phyloP scores from a whole-genome alignment of 805 yeast species.

The Metschnikowia reukaufii region DNA sequence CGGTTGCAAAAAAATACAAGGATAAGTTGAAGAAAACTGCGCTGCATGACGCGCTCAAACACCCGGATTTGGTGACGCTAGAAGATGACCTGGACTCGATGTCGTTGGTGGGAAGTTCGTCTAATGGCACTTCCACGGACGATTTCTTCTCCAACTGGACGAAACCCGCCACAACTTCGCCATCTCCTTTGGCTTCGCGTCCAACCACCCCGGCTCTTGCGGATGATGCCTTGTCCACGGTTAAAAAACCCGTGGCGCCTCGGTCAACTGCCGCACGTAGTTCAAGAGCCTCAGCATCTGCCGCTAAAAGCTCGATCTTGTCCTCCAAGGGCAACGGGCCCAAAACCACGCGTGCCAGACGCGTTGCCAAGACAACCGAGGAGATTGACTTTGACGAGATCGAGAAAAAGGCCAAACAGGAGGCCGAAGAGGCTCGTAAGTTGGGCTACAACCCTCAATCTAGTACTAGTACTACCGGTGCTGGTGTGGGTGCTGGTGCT shows the following conservation, averaged over 20 bases:
- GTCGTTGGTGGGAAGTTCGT: slow-evolving; percentile 30
- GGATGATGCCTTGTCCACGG: slow-evolving; percentile 29
- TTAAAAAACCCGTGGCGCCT: slow-evolving; percentile 17
- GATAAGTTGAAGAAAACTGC: slow-evolving; percentile 74
- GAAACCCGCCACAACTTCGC: slow-evolving; percentile 61
- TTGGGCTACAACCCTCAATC: slow-evolving; percentile 54
- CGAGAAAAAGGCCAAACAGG: slow-evolving; percentile 78
- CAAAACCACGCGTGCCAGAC: slow-evolving; percentile 57
- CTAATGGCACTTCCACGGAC: slow-evolving; percentile 54
- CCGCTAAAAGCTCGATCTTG: slow-evolving; percentile 33
- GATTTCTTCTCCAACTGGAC: slow-evolving; percentile 94
- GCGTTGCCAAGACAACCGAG: slow-evolving; percentile 47
- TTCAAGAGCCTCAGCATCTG: slow-evolving; percentile 28
- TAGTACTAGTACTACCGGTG: slow-evolving; percentile 19
- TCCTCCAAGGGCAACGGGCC: slow-evolving; percentile 54
- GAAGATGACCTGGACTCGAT: slow-evolving; percentile 79
- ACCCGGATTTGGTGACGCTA: slow-evolving; percentile 74
- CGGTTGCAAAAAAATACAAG: slow-evolving; percentile 77
- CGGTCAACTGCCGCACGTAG: slow-evolving; percentile 30
- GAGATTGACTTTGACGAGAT: slow-evolving; percentile 59
- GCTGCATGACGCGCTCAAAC: slow-evolving; percentile 60
- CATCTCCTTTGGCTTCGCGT: slow-evolving; percentile 50
- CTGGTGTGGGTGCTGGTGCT: background rate
- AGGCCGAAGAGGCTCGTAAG: slow-evolving; percentile 64
- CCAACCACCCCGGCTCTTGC: slow-evolving; percentile 44